A percentile compares a stretch with the other conserved stretches of the same genome.
phyloP scores from a whole-genome alignment of 1,284 basidiomycete species.

The Boletellus dicymbophilus region DNA sequence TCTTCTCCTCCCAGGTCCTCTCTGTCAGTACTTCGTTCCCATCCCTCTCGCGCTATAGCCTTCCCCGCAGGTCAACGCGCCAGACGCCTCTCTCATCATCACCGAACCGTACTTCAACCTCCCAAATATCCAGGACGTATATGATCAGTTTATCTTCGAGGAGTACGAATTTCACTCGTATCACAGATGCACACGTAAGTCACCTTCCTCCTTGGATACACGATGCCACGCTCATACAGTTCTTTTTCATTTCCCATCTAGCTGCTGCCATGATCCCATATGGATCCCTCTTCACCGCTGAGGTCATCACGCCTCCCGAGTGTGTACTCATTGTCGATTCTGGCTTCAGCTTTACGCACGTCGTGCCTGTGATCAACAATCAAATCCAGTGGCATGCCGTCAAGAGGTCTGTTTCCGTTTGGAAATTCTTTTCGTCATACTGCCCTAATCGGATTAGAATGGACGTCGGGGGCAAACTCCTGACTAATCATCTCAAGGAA shows the following conservation, averaged over 20 bases:
- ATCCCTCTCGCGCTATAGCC: slow-evolving; percentile 2
- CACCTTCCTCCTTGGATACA: slow-evolving; percentile 15
- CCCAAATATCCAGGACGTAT: slow-evolving; percentile 87
- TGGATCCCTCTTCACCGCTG: slow-evolving; percentile 59
- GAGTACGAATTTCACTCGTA: slow-evolving; percentile 93
- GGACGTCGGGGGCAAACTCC: slow-evolving; percentile 90
- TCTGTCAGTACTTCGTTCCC: slow-evolving; percentile 49
- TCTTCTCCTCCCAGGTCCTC: slow-evolving; percentile 73
- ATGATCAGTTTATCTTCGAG: slow-evolving; percentile 94
- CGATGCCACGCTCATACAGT: slow-evolving; percentile 18
- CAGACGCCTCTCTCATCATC: slow-evolving; percentile 74
- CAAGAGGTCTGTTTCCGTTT: slow-evolving; percentile 59
- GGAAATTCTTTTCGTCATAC: slow-evolving; percentile 17
- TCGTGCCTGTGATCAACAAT: slow-evolving; percentile 83
- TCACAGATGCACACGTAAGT: slow-evolving; percentile 79
- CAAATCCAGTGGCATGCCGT: slow-evolving; percentile 77
- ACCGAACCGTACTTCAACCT: slow-evolving; percentile 96
- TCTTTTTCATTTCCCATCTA: slow-evolving; percentile 42
- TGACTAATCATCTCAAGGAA: slow-evolving; percentile 95
- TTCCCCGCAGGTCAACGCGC: slow-evolving; percentile 66
- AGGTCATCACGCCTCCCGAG: slow-evolving; percentile 58
- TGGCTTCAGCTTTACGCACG: slow-evolving; percentile 92
- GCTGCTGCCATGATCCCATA: slow-evolving; percentile 79
- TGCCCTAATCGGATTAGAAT: slow-evolving; percentile 53
- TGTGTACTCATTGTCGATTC: slow-evolving; percentile 86